Evolutionary conservation across 2,329 filamentous ascomycete species (phyloP).

Genomic region (Pseudopithomyces maydicus): DNA sequence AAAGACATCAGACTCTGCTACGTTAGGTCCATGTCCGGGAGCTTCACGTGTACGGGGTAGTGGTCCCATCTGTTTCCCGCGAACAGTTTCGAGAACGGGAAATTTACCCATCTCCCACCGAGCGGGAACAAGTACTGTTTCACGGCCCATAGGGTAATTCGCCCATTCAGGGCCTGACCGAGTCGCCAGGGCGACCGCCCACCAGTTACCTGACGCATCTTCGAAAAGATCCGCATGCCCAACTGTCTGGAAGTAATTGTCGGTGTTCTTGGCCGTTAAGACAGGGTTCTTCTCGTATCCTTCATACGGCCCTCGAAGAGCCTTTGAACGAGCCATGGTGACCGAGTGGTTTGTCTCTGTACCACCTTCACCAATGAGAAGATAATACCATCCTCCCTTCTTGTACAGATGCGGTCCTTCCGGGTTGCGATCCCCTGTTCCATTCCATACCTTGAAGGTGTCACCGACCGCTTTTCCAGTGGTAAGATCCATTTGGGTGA

Average conservation of each 20-base stretch:
- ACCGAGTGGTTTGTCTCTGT: conserved; percentile 36
- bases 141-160: conserved; percentile 21
- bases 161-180: conserved; percentile 15
- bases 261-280: conserved; percentile 35
- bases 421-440: conserved; percentile 29
- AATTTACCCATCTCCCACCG: conserved; percentile 37
- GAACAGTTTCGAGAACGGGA: conserved; percentile 50
- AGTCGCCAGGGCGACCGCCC: conserved; percentile 18
- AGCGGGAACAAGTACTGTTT: conserved; percentile 16
- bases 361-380: conserved; percentile 40
- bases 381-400: conserved; percentile 41
- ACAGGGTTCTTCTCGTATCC: conserved; percentile 38
- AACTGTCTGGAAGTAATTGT: conserved; percentile 30
- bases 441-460: conserved; percentile 36
- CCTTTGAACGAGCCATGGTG: conserved; percentile 35
- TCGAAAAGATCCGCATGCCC: conserved; percentile 21
- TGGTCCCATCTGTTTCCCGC: conserved; percentile 50
- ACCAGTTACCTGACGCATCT: conserved; percentile 16
- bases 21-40: conserved; percentile 44
- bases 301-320: conserved; percentile 38
- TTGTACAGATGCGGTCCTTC: conserved; percentile 43
- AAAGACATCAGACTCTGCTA: conserved; percentile 45
- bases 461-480: conserved; percentile 23
- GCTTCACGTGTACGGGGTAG: conserved; percentile 45
- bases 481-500: conserved; percentile 27